Base-by-base conservation (phyloP, 2,329 filamentous ascomycete genomes). In the Apiospora kogelbergensis region DNA sequence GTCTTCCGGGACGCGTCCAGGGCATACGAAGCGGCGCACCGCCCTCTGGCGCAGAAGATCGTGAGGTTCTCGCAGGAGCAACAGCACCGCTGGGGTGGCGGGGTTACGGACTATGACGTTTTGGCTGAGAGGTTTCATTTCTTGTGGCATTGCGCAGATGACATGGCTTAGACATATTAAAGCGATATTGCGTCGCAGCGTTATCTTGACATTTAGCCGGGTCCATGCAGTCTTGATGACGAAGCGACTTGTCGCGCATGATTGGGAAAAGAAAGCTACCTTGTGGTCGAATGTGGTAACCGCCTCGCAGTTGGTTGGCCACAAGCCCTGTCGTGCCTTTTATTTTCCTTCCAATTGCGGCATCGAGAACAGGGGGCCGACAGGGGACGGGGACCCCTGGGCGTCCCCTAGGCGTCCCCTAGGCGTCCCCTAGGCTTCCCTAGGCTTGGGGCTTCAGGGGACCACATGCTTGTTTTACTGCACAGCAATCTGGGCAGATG, bases 291-390 rank as follows among this genome's bases (percentile, higher is more conserved):
- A 57, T 33, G 2, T 30, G 48, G 48, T 30, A 57, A 57, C 26
- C 15, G 24, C 15, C 4, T 17, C n/a, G 48, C 48, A 57, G 48
- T n/a, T 57, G 48, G 48, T 57, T 57, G 48, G 48, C 33, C 48
- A 57, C 48, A 57, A 33, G 48, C 26, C 48, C 48, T 57, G 48
- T 57, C 6, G 26, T 33, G 48, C 3, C 20, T 42, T 57, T 33
- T 57, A 57, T 57, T 57, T 57, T 33, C 48, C 48, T 57, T 57
- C 48, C 48, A 57, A 57, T 57, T 57, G 48, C 48, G 48, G 48
- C 48, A 6, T 30, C 26, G 15, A 57, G 7, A 57, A 57, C 48
- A 57, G 48, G 48, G 48, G 48, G 2, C 26, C 26, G 1, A 42
- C 40, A 42, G 40, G 26, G 26, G 24, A 57, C 15, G 24, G 24